Evolutionary conservation across 495 filamentous ascomycete species (phyloP).

Genomic region (Aspergillus bridgeri): DNA sequence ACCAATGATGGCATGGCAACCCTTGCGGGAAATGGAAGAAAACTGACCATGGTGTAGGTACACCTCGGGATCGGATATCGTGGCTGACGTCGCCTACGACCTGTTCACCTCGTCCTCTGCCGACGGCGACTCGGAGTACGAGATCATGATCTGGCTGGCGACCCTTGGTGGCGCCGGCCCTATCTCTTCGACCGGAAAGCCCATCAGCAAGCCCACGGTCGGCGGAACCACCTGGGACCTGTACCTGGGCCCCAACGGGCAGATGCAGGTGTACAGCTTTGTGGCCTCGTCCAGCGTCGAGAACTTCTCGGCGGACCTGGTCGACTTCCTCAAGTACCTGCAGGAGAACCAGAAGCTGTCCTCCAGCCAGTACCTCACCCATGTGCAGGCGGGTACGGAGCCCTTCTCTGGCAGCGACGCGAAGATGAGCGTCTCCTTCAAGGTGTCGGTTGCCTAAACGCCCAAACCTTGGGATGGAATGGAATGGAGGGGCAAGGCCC

Average conservation of each 20-base stretch:
- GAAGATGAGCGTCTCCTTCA: constrained; percentile 38
- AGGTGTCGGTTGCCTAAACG: constrained; percentile 37
- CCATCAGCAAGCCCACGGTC: constrained; percentile 53
- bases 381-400: constrained; percentile 56
- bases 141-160: constrained; percentile 72
- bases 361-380: constrained; percentile 51
- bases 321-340: constrained; percentile 57
- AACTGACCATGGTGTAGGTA: constrained; percentile 40
- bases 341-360: constrained; percentile 45
- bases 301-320: constrained; percentile 54
- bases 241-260: constrained; percentile 54
- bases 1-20: not conserved
- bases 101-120: constrained; percentile 54
- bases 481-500: not conserved
- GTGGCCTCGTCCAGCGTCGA: constrained; percentile 47
- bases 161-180: constrained; percentile 60
- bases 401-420: constrained; percentile 46
- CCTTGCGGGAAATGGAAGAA: not conserved
- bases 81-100: constrained; percentile 66
- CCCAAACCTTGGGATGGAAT: not conserved
- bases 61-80: constrained; percentile 43
- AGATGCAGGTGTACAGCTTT: constrained; percentile 59
- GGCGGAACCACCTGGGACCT: constrained; percentile 50
- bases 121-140: constrained; percentile 49
- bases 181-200: constrained; percentile 54